phyloP scores from a whole-genome alignment of 768 basidiomycete genomes.

The Tricholoma matsutake region DNA sequence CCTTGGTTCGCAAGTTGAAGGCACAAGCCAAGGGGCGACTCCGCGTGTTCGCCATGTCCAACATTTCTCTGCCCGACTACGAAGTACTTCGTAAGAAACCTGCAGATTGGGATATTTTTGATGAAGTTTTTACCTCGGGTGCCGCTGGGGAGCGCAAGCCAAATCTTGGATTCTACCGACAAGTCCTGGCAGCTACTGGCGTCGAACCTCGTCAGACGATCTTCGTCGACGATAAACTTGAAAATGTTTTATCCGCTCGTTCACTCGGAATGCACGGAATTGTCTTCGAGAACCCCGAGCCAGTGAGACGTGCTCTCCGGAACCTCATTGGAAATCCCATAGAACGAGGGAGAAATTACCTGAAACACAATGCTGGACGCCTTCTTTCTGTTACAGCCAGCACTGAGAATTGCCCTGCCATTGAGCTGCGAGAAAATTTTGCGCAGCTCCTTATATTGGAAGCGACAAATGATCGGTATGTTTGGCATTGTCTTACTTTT shows the following conservation, averaged over 20 bases:
- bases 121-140: conserved; percentile 50
- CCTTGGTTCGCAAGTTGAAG: conserved; percentile 46
- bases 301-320: conserved; percentile 43
- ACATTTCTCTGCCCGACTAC: conserved; percentile 54
- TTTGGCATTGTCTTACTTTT: background rate
- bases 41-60: conserved; percentile 54
- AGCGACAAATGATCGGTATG: conserved; percentile 42
- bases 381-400: conserved; percentile 44
- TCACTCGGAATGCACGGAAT: conserved; percentile 56
- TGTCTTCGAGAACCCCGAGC: conserved; percentile 40
- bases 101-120: conserved; percentile 48
- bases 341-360: conserved; percentile 38
- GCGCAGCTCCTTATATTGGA: conserved; percentile 59
- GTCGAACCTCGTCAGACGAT: conserved; percentile 45
- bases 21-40: conserved; percentile 30
- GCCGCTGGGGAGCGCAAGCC: conserved; percentile 53
- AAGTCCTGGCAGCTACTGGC: conserved; percentile 42
- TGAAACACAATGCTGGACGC: conserved; percentile 36
- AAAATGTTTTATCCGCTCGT: conserved; percentile 56
- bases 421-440: conserved; percentile 49
- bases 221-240: conserved; percentile 59
- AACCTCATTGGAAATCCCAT: conserved; percentile 48
- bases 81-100: conserved; percentile 41
- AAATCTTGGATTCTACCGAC: conserved; percentile 49
- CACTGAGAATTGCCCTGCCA: conserved; percentile 26